phyloP scores from a whole-genome alignment of 2,329 filamentous ascomycete species.

The Pestalotiopsis sp. region DNA sequence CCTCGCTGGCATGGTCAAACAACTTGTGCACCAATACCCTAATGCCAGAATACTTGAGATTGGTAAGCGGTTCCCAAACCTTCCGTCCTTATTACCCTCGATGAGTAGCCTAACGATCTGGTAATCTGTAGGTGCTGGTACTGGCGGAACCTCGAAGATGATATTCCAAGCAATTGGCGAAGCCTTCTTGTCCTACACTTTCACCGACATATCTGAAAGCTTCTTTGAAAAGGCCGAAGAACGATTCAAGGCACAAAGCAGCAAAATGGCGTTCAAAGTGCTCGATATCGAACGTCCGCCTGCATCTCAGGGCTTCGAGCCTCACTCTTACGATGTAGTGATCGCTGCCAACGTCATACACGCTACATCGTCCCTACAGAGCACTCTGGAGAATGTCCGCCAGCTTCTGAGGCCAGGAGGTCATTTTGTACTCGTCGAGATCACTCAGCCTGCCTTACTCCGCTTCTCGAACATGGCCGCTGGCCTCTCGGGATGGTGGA shows the following conservation, averaged over 20 bases:
- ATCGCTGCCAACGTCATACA: constrained; percentile 36
- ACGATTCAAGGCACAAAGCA: constrained; percentile 6
- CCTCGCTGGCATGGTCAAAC: constrained; percentile 7
- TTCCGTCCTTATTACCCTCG: not conserved
- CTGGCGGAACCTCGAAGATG: constrained; percentile 38
- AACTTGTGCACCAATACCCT: constrained; percentile 16
- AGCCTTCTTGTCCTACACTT: constrained; percentile 42
- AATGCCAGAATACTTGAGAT: constrained; percentile 31
- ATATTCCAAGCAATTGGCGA: constrained; percentile 34
- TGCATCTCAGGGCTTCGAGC: constrained; percentile 30
- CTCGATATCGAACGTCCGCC: constrained; percentile 33
- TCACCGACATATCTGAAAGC: constrained; percentile 42
- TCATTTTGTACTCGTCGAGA: constrained; percentile 30
- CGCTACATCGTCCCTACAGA: constrained; percentile 24
- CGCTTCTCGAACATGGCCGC: constrained; percentile 9
- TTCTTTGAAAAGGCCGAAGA: constrained; percentile 38
- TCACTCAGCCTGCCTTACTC: constrained; percentile 9
- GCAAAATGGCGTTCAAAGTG: constrained; percentile 33
- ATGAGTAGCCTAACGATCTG: not conserved
- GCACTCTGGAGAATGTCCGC: constrained; percentile 28
- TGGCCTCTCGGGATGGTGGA: constrained; percentile 16
- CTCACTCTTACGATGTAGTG: constrained; percentile 33
- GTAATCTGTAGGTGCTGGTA: constrained; percentile 38
- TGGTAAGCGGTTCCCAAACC: constrained; percentile 23
- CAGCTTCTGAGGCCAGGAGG: constrained; percentile 39